Evolutionary conservation across 805 yeast genomes (phyloP).

Genomic region (Spathaspora hagerdaliae): DNA sequence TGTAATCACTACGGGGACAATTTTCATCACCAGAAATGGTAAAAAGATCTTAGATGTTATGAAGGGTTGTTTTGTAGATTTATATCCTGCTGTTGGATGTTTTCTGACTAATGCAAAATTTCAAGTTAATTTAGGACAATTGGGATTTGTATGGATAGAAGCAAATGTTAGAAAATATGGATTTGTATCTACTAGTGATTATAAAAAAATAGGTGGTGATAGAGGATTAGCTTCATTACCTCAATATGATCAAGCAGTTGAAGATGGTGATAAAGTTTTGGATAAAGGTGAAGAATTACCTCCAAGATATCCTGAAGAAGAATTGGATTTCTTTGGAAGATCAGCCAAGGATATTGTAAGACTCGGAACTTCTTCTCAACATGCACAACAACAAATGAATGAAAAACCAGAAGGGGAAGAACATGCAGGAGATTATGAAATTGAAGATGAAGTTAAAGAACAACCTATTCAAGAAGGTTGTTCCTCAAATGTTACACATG

Average conservation of each 20-base stretch:
- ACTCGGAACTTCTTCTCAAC: conserved; percentile 28
- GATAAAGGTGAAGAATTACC: conserved; percentile 74
- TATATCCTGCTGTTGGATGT: conserved; percentile 55
- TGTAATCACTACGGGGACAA: conserved; percentile 43
- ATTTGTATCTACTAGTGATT: conserved; percentile 47
- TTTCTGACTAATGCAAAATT: conserved; percentile 39
- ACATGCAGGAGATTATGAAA: conserved; percentile 1
- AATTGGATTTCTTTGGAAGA: conserved; percentile 58
- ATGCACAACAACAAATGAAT: conserved; percentile 3
- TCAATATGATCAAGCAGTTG: conserved; percentile 34
- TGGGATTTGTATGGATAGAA: conserved; percentile 46
- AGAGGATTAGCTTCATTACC: conserved; percentile 38
- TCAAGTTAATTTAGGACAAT: conserved; percentile 41
- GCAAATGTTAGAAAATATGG: conserved; percentile 54
- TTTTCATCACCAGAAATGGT: conserved; percentile 55
- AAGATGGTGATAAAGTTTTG: conserved; percentile 47
- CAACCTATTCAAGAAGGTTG: conserved; percentile 5
- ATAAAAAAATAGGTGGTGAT: conserved; percentile 32
- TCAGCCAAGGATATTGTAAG: conserved; percentile 15
- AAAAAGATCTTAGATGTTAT: conserved; percentile 48
- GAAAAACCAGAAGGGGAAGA: conserved; percentile 6
- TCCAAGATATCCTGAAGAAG: conserved; percentile 64
- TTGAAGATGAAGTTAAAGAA: conserved; percentile 8
- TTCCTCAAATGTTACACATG: conserved; percentile 20
- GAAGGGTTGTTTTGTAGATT: conserved; percentile 44